phyloP scores from a whole-genome alignment of 75 land plant species.

The Pinus tabuliformis region DNA sequence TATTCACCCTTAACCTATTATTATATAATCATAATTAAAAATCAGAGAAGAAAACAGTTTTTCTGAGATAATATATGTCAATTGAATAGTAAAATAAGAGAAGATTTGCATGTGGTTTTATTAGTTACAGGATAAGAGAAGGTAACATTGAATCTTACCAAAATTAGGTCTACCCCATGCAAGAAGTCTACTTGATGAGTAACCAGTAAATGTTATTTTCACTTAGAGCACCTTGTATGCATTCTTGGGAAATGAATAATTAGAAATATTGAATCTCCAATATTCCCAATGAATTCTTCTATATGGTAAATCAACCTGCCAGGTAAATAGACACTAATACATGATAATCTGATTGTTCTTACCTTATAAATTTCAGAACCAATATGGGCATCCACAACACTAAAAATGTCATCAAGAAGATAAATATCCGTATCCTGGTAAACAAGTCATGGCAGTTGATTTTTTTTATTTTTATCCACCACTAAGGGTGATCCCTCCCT shows the following conservation, averaged over 20 bases:
- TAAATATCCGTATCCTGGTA: slow-evolving; percentile 92
- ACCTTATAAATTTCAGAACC: slow-evolving; percentile 93
- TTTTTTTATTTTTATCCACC: slow-evolving; percentile 96
- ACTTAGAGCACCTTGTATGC: slow-evolving; percentile 71
- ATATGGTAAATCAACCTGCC: slow-evolving; percentile 2
- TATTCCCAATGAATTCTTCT: background rate
- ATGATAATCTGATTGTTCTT: background rate
- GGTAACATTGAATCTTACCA: slow-evolving; percentile 36
- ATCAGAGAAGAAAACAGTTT: background rate
- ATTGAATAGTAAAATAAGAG: background rate
- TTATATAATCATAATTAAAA: background rate
- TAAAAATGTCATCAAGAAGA: slow-evolving; percentile 92
- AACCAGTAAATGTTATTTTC: slow-evolving; percentile 73
- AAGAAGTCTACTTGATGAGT: slow-evolving; percentile 98
- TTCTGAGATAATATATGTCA: background rate
- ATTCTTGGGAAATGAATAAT: slow-evolving; percentile 59
- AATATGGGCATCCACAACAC: slow-evolving; percentile 98
- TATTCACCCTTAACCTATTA: no score
- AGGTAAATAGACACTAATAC: background rate
- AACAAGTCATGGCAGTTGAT: slow-evolving; percentile 90
- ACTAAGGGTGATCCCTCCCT: slow-evolving; percentile 92
- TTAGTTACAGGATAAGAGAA: background rate
- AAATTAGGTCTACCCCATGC: slow-evolving; percentile 80
- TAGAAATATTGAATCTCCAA: background rate
- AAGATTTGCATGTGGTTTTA: background rate